Conservation (phyloP, 164 flowering plant genomes). For the Buxus sempervirens region DNA sequence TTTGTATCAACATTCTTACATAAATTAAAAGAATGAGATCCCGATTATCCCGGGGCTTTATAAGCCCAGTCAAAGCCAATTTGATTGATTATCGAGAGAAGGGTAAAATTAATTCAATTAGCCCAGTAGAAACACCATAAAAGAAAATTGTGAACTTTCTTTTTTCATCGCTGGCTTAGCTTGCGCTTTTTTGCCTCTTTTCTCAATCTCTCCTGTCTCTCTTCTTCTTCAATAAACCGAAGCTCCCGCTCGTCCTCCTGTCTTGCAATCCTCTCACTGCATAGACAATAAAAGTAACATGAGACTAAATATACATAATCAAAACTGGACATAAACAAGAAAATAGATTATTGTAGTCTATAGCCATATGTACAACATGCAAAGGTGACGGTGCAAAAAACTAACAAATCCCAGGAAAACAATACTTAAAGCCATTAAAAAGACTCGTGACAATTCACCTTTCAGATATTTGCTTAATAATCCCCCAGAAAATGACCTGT, state of each 20-base stretch:
- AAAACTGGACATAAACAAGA: not conserved
- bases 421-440: not conserved
- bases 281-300: not conserved
- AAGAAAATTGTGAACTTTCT: not conserved
- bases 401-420: not conserved
- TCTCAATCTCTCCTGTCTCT: slow-evolving; percentile 50
- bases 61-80: too few species aligned
- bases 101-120: not conserved
- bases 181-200: slow-evolving; percentile 59
- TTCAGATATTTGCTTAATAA: not conserved
- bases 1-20: too few species aligned
- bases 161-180: slow-evolving; percentile 28
- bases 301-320: not conserved
- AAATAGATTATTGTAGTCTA: not conserved
- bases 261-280: slow-evolving; percentile 64
- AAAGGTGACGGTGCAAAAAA: not conserved
- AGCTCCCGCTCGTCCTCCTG: slow-evolving; percentile 74
- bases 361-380: too few species aligned
- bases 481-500: not conserved
- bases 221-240: slow-evolving; percentile 71
- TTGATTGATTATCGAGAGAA: too few species aligned
- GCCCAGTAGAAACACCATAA: not conserved
- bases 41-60: too few species aligned
- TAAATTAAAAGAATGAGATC: too few species aligned
- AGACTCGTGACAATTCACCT: not conserved